These are phyloP conservation scores for Saraca asoca DNA, from an alignment of 331 rosid genomes.

Conservation along the genomic window DNA sequence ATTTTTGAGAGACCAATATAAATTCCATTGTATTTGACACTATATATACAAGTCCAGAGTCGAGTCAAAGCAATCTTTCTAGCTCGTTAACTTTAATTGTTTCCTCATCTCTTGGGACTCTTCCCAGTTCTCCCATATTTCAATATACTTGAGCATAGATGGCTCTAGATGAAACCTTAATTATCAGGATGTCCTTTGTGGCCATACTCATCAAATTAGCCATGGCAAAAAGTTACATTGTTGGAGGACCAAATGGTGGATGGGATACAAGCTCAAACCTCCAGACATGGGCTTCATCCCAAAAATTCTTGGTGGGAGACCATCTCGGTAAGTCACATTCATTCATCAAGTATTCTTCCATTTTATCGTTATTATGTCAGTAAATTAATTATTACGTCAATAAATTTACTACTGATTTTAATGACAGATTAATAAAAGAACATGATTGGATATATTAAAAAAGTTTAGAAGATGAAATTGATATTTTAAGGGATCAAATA, in stretches of 20 bases:
- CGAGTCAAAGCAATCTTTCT: constrained; percentile 26
- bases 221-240: constrained; percentile 56
- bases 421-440: too few species aligned
- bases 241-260: constrained; percentile 72
- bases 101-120: constrained; percentile 26
- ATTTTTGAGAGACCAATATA: constrained; percentile 22
- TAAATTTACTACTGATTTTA: too few species aligned
- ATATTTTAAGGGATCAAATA: too few species aligned
- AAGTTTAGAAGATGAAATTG: too few species aligned
- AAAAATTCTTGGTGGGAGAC: constrained; percentile 62
- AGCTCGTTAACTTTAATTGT: constrained; percentile 15
- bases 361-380: too few species aligned
- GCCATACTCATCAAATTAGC: constrained; percentile 49
- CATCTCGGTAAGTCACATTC: constrained; percentile 58
- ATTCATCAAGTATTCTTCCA: not conserved
- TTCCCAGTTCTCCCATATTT: constrained; percentile 1
- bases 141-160: constrained; percentile 30
- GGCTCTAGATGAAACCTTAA: constrained; percentile 46
- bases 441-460: not conserved
- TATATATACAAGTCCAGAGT: constrained; percentile 36
- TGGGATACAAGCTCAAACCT: constrained; percentile 63
- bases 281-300: constrained; percentile 64
- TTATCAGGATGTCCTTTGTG: constrained; percentile 36
- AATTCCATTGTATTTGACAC: constrained; percentile 12
- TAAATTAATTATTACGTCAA: too few species aligned